Percentiles rank a stretch among this genome's conserved stretches.
phyloP scores from a whole-genome alignment of 1,284 basidiomycete genomes.

The Mycena sp. region DNA sequence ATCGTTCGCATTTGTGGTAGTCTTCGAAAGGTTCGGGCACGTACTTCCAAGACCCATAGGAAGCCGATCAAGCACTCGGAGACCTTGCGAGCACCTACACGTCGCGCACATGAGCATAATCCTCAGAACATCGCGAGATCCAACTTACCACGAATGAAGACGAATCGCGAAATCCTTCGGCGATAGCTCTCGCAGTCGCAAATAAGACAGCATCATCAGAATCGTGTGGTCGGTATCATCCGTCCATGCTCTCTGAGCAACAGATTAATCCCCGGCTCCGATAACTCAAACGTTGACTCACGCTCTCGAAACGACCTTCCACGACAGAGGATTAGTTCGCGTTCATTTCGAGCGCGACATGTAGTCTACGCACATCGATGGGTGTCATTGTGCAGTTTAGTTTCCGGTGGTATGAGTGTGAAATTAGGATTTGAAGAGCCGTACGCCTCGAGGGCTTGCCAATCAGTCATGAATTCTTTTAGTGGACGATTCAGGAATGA shows the following conservation, averaged over 20 bases:
- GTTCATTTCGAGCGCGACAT: not conserved
- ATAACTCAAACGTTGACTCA: not conserved
- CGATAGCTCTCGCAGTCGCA: constrained; percentile 34
- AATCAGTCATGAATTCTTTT: constrained; percentile 32
- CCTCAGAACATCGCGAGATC: not conserved
- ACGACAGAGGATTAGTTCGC: not conserved
- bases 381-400: constrained; percentile 29
- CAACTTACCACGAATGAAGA: constrained; percentile 35
- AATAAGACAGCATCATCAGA: constrained; percentile 39
- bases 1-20: not conserved
- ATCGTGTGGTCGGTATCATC: constrained; percentile 41
- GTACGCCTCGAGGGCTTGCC: constrained; percentile 28
- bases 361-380: constrained; percentile 29
- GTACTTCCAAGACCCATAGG: constrained; percentile 42
- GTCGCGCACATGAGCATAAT: not conserved
- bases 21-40: not conserved
- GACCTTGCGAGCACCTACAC: constrained; percentile 37
- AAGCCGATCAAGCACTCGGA: constrained; percentile 38
- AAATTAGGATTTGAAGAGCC: constrained; percentile 27
- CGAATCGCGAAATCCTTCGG: constrained; percentile 37
- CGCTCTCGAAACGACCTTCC: constrained; percentile 34
- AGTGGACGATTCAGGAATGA: not conserved
- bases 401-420: constrained; percentile 30
- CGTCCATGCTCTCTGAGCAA: constrained; percentile 40
- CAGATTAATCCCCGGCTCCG: not conserved